Evolutionary conservation across 768 basidiomycete species (phyloP).

Genomic region (Rhodotorula kratochvilovae): DNA sequence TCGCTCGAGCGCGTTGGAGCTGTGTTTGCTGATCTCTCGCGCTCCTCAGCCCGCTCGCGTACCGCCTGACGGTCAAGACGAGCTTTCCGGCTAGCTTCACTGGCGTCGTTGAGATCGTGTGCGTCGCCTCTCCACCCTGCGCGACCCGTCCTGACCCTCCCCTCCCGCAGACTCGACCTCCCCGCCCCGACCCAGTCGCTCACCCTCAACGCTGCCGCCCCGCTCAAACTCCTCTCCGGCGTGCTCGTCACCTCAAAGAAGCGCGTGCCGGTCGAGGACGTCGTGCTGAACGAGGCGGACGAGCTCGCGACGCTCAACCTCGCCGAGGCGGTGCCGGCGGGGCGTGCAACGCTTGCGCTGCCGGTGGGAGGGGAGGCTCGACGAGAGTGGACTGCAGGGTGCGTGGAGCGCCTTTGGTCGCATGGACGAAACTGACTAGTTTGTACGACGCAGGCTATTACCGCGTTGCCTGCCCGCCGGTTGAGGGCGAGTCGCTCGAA

Average conservation of each 20-base stretch:
- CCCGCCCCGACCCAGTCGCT: not conserved
- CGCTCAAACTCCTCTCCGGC: constrained; percentile 1
- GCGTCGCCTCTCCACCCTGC: not conserved
- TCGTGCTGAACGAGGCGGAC: not conserved
- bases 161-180: constrained; percentile 8
- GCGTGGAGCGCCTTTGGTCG: not conserved
- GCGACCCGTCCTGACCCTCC: not conserved
- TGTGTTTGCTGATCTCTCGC: not conserved
- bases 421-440: no score
- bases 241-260: not conserved
- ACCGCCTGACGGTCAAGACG: constrained; percentile 16
- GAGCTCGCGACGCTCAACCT: constrained; percentile 4
- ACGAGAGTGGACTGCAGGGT: constrained; percentile 1
- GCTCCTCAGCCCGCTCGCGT: not conserved
- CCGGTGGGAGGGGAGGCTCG: constrained; percentile 13
- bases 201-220: constrained; percentile 6
- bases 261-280: not conserved
- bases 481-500: no score
- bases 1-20: not conserved
- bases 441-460: constrained; percentile 5
- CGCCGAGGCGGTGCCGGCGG: not conserved
- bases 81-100: not conserved
- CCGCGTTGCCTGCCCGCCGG: not conserved
- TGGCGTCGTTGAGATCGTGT: constrained; percentile 13
- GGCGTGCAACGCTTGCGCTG: constrained; percentile 9